phyloP scores from a whole-genome alignment of 331 rosid species.

The Telfairia occidentalis region DNA sequence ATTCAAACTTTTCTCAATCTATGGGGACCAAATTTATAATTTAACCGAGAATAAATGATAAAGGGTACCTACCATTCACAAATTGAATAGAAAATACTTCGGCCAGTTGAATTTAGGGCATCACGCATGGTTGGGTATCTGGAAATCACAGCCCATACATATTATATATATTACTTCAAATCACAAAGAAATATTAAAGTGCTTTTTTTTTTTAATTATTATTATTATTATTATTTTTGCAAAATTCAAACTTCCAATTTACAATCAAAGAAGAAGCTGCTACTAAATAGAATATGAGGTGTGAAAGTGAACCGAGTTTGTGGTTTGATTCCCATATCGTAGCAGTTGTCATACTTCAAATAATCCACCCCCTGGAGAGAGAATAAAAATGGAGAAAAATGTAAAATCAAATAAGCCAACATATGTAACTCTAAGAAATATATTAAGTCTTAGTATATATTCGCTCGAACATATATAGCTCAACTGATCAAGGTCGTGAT shows the following conservation, averaged over 20 bases:
- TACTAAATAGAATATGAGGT: slow-evolving; percentile 24
- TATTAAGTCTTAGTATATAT: too few species aligned
- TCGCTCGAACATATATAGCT: too few species aligned
- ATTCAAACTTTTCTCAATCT: too few species aligned
- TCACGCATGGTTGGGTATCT: slow-evolving; percentile 92
- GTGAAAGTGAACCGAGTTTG: slow-evolving; percentile 33
- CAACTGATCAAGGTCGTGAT: too few species aligned
- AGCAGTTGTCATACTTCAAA: slow-evolving; percentile 91
- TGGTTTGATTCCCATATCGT: slow-evolving; percentile 65
- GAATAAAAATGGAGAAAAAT: background rate
- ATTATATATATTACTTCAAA: slow-evolving; percentile 3
- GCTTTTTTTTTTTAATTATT: too few species aligned
- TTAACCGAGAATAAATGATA: too few species aligned
- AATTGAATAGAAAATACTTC: slow-evolving; percentile 58
- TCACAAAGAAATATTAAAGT: background rate
- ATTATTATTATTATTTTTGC: too few species aligned
- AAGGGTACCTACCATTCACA: slow-evolving; percentile 91
- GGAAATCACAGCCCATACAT: slow-evolving; percentile 23
- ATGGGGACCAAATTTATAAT: too few species aligned
- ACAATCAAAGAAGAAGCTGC: slow-evolving; percentile 20
- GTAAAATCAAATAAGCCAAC: too few species aligned
- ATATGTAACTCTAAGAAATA: too few species aligned
- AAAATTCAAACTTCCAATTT: too few species aligned
- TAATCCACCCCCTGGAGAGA: slow-evolving; percentile 70
- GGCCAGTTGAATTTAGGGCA: slow-evolving; percentile 59